Evolutionary conservation across 495 filamentous ascomycete genomes (phyloP), one percentile per base, ranked within the genome.

Genomic region (Aspergillus sclerotiicarbonarius): DNA sequence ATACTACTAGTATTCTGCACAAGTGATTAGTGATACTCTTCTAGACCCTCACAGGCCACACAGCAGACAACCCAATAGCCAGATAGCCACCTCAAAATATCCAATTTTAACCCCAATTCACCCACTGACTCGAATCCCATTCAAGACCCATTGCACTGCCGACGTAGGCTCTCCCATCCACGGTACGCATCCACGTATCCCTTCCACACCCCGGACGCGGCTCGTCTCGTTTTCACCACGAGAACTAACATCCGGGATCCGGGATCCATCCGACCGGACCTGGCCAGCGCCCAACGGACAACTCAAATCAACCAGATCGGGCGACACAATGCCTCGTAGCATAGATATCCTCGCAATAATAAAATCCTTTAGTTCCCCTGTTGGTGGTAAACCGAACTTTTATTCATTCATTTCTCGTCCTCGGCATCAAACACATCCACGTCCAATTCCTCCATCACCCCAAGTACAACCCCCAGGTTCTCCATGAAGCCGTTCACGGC

Each of bases 401-500:
- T 3, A 39, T 8, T 15, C 37, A 39, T 8, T 67, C 61, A 62
- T 70, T 69, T 67, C 37, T 66, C 67, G 51, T 71, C 63, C 51
- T 63, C 62, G 45, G 64, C 69, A 33, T 70, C 61, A 31, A 96
- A 66, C 8, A 92, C 87, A 77, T 97, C 94, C 16, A 88, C 82
- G 75, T 98, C 94, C 57, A 98, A 69, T 71, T 96, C 89, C 64
- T 87, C 83, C 87, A 95, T 95, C 0, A 94, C 87, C 32, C 88
- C 87, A 45, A 98, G 68, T 0, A 97, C 85, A 35, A 96, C 84
- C 9, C 86, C 83, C 29, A 97, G 63, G 61, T 89, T 95, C 60
- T 98, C 94, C 80, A 98, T 91, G 67, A 96, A 96, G n/a, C 93
- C 91, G 74, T 98, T 98, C 61, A 96, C 93, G 13, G 94, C 91